Base-by-base conservation (phyloP, 495 filamentous ascomycete species). In the Penicillium paxilli region DNA sequence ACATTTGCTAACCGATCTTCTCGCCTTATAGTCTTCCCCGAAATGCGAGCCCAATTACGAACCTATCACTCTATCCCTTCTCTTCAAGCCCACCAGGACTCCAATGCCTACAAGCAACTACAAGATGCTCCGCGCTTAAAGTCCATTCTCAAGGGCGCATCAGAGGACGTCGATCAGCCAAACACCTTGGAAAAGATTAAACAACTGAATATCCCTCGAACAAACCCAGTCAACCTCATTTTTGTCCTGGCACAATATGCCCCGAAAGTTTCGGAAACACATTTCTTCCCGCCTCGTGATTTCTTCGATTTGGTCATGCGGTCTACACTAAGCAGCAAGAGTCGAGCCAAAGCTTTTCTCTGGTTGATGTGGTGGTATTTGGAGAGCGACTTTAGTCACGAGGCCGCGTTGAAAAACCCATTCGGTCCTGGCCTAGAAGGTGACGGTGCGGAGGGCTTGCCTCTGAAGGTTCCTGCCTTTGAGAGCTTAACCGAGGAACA, bases 351-450 rank as follows among this genome's bases (percentile, higher is more conserved):
- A 47, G 93, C 92, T 1, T 98, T 98, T 65, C 73, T 98, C 14
- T 98, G 94, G 94, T 69, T 98, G 54, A 96, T 98, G 86, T 98
- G 94, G 94, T 96, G 90, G 78, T 98, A 98, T 69, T 78, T 98
- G n/a, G 95, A 98, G 72, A 93, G 92, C 47, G 89, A 98, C 66
- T 97, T 96, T 63, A 86, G 86, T 4, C 78, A 82, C 44, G 88
- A 96, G 56, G 89, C 87, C 49, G 90, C 91, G 33, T 74, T 86
- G 35, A 85, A 88, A 51, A 98, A 98, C 68, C 94, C 94, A 0
- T 98, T 96, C 63, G 94, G 95, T 2, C 68, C 83, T 1, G 94
- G 94, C 17, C 68, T 79, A 71, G 87, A 77, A 28, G 80, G 76
- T 35, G 76, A 83, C 49, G 78, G 63, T 69, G 85, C 73, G 70